Evolutionary conservation across 441 rosid genomes (phyloP).

Genomic region (Gossypium davidsonii): DNA sequence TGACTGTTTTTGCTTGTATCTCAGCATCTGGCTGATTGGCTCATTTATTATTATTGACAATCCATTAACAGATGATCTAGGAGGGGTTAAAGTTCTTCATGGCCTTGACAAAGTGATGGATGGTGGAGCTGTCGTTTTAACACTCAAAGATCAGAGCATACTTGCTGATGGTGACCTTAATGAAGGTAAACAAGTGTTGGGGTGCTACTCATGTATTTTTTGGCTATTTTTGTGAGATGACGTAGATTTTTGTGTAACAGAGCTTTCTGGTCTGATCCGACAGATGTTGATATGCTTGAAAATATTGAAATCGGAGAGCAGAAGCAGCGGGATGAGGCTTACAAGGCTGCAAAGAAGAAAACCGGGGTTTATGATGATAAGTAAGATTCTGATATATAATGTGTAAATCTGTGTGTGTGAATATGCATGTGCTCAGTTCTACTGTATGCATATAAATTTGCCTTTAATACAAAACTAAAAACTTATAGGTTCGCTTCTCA

Average conservation of each 20-base stretch:
- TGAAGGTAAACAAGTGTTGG: slow-evolving; percentile 51
- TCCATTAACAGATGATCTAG: slow-evolving; percentile 56
- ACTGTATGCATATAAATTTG: background rate
- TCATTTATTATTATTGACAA: slow-evolving; percentile 9
- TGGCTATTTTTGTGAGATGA: slow-evolving; percentile 9
- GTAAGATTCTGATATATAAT: slow-evolving; percentile 33
- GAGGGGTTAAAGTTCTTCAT: slow-evolving; percentile 84
- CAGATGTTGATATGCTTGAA: slow-evolving; percentile 97
- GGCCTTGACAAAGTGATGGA: slow-evolving; percentile 91
- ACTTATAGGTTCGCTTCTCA: background rate
- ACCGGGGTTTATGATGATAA: slow-evolving; percentile 73
- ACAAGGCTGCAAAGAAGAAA: slow-evolving; percentile 86
- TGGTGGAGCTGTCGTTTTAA: slow-evolving; percentile 96
- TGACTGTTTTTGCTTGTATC: background rate
- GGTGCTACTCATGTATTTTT: slow-evolving; percentile 11
- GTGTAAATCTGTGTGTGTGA: background rate
- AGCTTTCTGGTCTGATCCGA: slow-evolving; percentile 32
- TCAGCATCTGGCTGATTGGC: slow-evolving; percentile 1
- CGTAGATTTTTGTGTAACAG: slow-evolving; percentile 27
- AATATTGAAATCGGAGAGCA: slow-evolving; percentile 98
- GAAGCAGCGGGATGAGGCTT: slow-evolving; percentile 80
- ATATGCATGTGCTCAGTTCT: background rate
- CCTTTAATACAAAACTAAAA: background rate
- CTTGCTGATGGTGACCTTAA: slow-evolving; percentile 81
- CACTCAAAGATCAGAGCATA: slow-evolving; percentile 86